Evolutionary conservation across 2,329 filamentous ascomycete species (phyloP).

Genomic region (Alternaria brassicae): DNA sequence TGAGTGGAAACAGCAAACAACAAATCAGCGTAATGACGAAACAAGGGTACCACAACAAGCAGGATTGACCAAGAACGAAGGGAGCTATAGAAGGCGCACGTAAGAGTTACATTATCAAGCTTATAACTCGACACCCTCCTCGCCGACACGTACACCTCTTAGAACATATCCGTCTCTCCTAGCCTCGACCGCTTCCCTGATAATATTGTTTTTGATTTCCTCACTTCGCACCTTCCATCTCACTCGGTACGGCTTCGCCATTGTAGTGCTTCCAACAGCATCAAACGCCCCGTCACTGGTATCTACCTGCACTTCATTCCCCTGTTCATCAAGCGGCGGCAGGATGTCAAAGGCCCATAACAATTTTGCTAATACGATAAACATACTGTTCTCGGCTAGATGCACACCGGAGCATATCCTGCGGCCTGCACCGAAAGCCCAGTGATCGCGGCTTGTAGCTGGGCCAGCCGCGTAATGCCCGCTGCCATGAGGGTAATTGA

Average conservation of each 20-base stretch:
- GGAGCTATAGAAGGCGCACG: neutral
- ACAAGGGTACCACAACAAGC: neutral
- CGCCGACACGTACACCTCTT: conserved; percentile 40
- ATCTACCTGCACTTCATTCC: conserved; percentile 47
- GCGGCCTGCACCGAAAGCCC: conserved; percentile 54
- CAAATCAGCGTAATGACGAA: neutral
- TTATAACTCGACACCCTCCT: conserved; percentile 30
- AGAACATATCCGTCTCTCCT: conserved; percentile 43
- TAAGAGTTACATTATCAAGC: neutral
- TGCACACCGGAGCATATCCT: conserved; percentile 54
- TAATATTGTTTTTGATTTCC: conserved; percentile 28
- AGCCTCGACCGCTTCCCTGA: conserved; percentile 37
- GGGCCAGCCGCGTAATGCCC: conserved; percentile 45
- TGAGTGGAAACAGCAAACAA: conserved; percentile 5
- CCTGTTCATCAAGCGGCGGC: conserved; percentile 48
- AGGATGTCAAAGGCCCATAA: conserved; percentile 59
- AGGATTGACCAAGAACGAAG: neutral
- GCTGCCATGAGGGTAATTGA: conserved; percentile 38
- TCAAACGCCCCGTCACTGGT: conserved; percentile 46
- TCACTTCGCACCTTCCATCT: conserved; percentile 36
- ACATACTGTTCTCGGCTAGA: conserved; percentile 55
- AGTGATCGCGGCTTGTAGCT: conserved; percentile 45
- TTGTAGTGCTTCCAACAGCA: conserved; percentile 37
- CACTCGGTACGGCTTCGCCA: conserved; percentile 43
- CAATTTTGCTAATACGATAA: conserved; percentile 53